Evolutionary conservation across 2,329 filamentous ascomycete genomes (phyloP), one percentile per base, ranked within the genome.

Genomic region (Zasmidium citrigriseum): DNA sequence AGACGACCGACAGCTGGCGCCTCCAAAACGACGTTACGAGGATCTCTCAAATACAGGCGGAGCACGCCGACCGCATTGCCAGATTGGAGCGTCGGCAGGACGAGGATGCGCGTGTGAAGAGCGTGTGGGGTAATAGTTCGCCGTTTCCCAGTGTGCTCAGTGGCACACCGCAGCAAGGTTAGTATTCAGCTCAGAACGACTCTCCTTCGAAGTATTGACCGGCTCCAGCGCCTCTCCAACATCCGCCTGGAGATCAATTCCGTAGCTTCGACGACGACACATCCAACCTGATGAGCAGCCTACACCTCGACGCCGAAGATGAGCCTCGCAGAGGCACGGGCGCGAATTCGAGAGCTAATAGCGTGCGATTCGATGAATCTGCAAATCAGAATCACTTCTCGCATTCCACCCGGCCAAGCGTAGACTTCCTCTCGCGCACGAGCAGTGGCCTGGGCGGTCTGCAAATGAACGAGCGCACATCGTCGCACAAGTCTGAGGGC

Each of bases 301-400:
- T 97, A 58, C 90, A 93, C 59, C 81, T 98, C 5, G 93, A 96
- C 64, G 84, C 88, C 4, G 93, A 96, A 62, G 92, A 98, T 62
- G 89, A 93, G 71, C 90, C 90, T 27, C 87, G 91, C 57, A 65
- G 70, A 61, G 68, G 61, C 29, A 86, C 93, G 63, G 91, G 95
- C 54, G 91, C 90, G 20, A 89, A 91, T 18, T 99, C 95, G 18
- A 85, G 95, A 67, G 93, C 95, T 49, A 98, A 98, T 73, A 98
- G 95, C 71, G 95, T 99, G 66, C 90, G 95, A 38, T 99, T 99
- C 69, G 95, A 98, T 71, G 93, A 98, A 73, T 96, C 91, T 70
- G 93, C 93, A 14, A 86, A 96, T 67, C 92, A 96, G 68, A 89
- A 91, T 49, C 92, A 92, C 73, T 96, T 95, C 85, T 88, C 88